Evolutionary conservation across 2,329 filamentous ascomycete genomes (phyloP).

Genomic region (Neofusicoccum sp.): DNA sequence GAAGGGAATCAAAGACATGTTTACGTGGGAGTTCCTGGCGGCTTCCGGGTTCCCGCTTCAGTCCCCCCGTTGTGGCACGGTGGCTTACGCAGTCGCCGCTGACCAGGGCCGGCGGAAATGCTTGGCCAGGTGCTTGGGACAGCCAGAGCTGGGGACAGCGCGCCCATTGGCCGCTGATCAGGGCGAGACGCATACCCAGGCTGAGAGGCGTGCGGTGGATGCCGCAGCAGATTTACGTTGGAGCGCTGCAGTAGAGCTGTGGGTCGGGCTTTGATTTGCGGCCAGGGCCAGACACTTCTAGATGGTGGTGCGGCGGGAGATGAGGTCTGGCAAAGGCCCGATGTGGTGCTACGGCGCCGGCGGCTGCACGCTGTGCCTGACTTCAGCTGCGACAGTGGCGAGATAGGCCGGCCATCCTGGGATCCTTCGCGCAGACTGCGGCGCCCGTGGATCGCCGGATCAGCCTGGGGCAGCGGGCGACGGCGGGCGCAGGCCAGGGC

Average conservation of each 20-base stretch:
- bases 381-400: neutral
- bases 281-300: neutral
- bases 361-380: conserved; percentile 14
- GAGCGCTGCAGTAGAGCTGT: conserved; percentile 3
- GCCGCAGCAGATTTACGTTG: neutral
- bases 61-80: conserved; percentile 9
- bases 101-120: neutral
- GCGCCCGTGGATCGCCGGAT: neutral
- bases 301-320: conserved; percentile 5
- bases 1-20: conserved; percentile 12
- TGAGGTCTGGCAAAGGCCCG: conserved; percentile 10
- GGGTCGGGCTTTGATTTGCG: neutral
- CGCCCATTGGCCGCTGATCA: neutral
- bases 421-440: neutral
- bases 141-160: neutral
- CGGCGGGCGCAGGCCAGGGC: neutral
- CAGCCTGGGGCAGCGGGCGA: neutral
- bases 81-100: conserved; percentile 7
- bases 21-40: neutral
- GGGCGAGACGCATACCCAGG: neutral
- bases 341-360: conserved; percentile 4
- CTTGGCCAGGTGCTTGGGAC: neutral
- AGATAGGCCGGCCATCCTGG: neutral
- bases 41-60: conserved; percentile 1
- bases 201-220: neutral